A percentile compares a stretch with the other conserved stretches of the same genome.
These are phyloP conservation scores for Colletotrichum graminicola DNA, from an alignment of 2,329 filamentous ascomycete genomes.

Conservation along the genomic window DNA sequence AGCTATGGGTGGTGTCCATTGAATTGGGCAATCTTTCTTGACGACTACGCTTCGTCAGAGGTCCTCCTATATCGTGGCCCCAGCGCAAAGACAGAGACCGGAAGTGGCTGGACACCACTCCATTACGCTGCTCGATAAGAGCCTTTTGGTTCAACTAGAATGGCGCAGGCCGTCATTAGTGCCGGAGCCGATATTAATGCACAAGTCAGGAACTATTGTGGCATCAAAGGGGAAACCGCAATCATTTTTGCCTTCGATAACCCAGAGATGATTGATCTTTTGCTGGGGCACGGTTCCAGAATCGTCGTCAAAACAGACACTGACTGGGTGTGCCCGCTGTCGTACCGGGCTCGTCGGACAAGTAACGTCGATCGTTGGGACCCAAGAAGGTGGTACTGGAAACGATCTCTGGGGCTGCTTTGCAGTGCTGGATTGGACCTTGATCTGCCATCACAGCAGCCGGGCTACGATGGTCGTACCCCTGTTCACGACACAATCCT, in stretches of 20 bases:
- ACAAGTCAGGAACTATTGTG: neutral
- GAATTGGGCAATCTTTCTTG: slow-evolving; percentile 20
- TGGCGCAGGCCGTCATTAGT: slow-evolving; percentile 8
- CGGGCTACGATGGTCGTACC: slow-evolving; percentile 9
- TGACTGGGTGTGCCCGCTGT: slow-evolving; percentile 17
- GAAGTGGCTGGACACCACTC: slow-evolving; percentile 18
- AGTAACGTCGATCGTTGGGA: slow-evolving; percentile 18
- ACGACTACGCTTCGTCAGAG: slow-evolving; percentile 10
- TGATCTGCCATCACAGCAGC: slow-evolving; percentile 12
- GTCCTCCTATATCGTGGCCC: slow-evolving; percentile 11
- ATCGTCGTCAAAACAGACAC: slow-evolving; percentile 1
- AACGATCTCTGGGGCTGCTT: slow-evolving; percentile 18
- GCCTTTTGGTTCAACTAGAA: slow-evolving; percentile 4
- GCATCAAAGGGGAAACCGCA: slow-evolving; percentile 11
- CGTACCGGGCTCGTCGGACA: slow-evolving; percentile 6
- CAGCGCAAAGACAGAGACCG: neutral
- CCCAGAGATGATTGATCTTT: slow-evolving; percentile 11
- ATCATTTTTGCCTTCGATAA: slow-evolving; percentile 27
- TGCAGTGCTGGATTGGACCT: slow-evolving; percentile 18
- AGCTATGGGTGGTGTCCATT: slow-evolving; percentile 20
- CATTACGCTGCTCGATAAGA: slow-evolving; percentile 22
- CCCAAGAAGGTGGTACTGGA: slow-evolving; percentile 14
- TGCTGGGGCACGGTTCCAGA: neutral
- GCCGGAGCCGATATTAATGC: slow-evolving; percentile 5
- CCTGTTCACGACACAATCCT: slow-evolving; percentile 22